Evolutionary conservation across 164 flowering plant species (phyloP).

Genomic region (Magnolia sinica): DNA sequence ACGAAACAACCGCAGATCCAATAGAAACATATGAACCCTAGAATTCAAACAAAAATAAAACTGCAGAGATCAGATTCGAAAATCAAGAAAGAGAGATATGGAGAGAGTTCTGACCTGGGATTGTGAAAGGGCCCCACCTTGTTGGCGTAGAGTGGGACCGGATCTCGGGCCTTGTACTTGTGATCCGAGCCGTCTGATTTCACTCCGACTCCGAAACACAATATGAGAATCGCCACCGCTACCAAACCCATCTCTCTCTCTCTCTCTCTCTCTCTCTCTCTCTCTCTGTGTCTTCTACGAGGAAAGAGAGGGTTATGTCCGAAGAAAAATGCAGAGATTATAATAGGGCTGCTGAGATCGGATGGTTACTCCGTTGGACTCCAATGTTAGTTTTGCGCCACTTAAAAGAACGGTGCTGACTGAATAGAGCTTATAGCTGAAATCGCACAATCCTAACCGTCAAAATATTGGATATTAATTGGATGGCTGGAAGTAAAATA

Average conservation of each 20-base stretch:
- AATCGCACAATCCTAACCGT: background rate
- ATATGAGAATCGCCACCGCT: conserved; percentile 20
- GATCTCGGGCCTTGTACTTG: conserved; percentile 51
- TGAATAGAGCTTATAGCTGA: background rate
- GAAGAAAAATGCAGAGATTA: background rate
- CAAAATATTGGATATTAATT: too few relatives aligned
- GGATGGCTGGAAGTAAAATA: too few relatives aligned
- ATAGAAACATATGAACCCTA: background rate
- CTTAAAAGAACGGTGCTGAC: background rate
- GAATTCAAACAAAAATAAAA: background rate
- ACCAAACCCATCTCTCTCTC: conserved; percentile 11
- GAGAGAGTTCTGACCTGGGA: conserved; percentile 22
- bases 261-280: background rate
- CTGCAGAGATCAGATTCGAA: background rate
- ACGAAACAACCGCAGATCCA: background rate
- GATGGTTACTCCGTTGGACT: background rate
- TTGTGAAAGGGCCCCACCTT: conserved; percentile 77
- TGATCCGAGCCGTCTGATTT: conserved; percentile 55
- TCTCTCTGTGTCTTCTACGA: background rate
- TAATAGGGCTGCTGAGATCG: background rate
- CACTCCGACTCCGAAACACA: conserved; percentile 19
- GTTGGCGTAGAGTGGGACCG: conserved; percentile 68
- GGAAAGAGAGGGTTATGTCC: background rate
- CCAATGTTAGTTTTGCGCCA: background rate
- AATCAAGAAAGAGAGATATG: background rate